Base-by-base conservation (phyloP, 1,284 basidiomycete species). In the Sanguinoderma infundibulare region DNA sequence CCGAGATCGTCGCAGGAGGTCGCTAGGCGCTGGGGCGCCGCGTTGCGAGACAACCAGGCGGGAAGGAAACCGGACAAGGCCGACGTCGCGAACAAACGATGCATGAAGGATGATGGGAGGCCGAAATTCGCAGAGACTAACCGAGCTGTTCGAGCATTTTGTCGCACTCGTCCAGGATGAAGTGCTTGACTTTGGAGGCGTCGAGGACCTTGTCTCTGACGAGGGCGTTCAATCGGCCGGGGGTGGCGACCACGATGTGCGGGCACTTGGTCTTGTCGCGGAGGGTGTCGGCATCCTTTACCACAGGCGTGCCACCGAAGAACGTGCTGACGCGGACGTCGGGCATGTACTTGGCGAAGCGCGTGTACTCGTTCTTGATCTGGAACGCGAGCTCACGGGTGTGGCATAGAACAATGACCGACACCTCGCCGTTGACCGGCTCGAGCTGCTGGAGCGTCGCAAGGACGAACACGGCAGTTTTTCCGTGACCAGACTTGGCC, bases 81-180 rank as follows among this genome's bases (percentile, higher is more conserved):
- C 69, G 71, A 70, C 63, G 69, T 71, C 66, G 73, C 70, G 69
- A 68, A 73, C 69, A 70, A 71, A 73, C 69, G 68, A 65, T 63
- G 69, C 61, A 67, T 60, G 68, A 67, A 62, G 67, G 64, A 68
- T 55, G 67, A 70, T 65, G 62, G 57, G 58, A 63, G 68, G 72
- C 67, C 72, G 71, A 76, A 88, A 84, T 81, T 83, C 83, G 87
- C 82, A 85, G 84, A 61, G 58, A 98, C 96, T 97, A 91, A 98
- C 96, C 96, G 83, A 99, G 95, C 89, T 96, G 93, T 87, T 99
- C 98, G 77, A 99, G 91, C 95, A 99, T 98, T 89, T 99, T 99
- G 87, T 99, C 98, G 85, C 98, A 99, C 83, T 99, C 98, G 86
- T 99, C 98, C 77, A 99, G 85, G 64, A 98, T 96, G 80, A 99